Conservation (phyloP, 306 rosid species). For the Begonia loranthoides region DNA sequence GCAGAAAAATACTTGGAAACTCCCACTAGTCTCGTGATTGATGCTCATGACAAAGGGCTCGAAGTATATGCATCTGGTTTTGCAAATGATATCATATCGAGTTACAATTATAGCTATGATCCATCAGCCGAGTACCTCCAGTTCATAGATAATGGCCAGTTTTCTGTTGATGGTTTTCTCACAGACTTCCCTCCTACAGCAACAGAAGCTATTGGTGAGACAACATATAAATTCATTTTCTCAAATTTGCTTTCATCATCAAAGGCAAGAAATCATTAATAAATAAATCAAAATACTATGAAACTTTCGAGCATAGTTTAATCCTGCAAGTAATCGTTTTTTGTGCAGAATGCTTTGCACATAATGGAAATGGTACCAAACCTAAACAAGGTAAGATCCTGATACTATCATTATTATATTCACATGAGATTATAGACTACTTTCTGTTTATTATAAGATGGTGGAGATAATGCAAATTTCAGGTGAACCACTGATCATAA, state of each 20-base stretch:
- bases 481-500: conserved; percentile 50
- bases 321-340: conserved; percentile 12
- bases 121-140: conserved; percentile 61
- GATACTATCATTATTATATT: not conserved
- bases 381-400: conserved; percentile 33
- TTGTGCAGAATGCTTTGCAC: conserved; percentile 60
- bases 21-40: conserved; percentile 47
- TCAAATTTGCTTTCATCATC: not conserved
- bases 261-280: not conserved
- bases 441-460: no score
- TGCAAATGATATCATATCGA: conserved; percentile 39
- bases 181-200: conserved; percentile 76
- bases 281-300: no score
- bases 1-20: conserved; percentile 34
- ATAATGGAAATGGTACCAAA: conserved; percentile 19
- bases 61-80: conserved; percentile 84
- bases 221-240: conserved; percentile 1
- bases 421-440: no score
- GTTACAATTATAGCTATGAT: conserved; percentile 57
- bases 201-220: conserved; percentile 63
- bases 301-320: conserved; percentile 1
- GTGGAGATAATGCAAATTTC: conserved; percentile 6
- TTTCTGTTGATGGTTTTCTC: conserved; percentile 67
- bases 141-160: conserved; percentile 39
- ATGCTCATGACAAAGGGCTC: conserved; percentile 74